These are phyloP conservation scores for Tubosaeta sp. DNA, from an alignment of 768 basidiomycete species.

Conservation along the genomic window DNA sequence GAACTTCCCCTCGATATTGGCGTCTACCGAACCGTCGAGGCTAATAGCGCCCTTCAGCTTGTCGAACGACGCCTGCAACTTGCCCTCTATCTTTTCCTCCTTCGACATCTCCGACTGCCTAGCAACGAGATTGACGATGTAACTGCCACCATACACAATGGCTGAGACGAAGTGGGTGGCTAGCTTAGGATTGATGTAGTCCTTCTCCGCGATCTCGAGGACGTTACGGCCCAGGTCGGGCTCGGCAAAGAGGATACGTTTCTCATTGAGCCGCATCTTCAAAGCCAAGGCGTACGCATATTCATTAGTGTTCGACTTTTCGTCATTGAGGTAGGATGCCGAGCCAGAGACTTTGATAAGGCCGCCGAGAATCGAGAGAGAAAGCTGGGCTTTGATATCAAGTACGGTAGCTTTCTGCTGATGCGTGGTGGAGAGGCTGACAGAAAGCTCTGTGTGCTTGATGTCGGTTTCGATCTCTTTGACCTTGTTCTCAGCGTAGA, in stretches of 20 bases:
- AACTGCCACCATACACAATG: neutral
- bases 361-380: neutral
- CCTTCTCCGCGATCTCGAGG: neutral
- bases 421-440: neutral
- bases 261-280: neutral
- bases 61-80: neutral
- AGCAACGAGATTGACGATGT: neutral
- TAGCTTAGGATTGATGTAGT: neutral
- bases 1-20: neutral
- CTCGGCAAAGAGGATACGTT: neutral
- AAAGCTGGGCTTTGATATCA: neutral
- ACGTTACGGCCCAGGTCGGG: neutral
- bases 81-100: neutral
- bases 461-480: neutral
- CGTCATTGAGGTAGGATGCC: neutral
- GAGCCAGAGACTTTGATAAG: neutral
- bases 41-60: neutral
- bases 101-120: neutral
- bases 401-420: neutral
- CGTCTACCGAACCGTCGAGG: neutral
- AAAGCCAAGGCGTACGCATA: neutral
- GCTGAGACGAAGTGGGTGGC: neutral
- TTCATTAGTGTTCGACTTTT: neutral
- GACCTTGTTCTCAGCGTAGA: neutral
- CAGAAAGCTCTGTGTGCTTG: neutral